phyloP scores from a whole-genome alignment of 345 rosid genomes.

The Raphanus raphanistrum region DNA sequence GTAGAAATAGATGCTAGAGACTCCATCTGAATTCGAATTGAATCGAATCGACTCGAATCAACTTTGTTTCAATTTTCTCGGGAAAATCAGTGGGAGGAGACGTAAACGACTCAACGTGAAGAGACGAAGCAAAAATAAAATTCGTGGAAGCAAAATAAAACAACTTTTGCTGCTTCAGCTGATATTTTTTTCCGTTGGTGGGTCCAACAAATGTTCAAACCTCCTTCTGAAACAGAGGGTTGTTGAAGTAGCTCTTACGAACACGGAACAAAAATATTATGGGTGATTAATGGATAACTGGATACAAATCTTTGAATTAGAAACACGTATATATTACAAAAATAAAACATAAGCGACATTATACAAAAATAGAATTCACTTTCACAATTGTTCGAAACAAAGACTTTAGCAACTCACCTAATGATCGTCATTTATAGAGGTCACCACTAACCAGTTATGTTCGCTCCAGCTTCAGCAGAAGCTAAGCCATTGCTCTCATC shows the following conservation, averaged over 20 bases:
- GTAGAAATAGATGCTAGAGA: slow-evolving; percentile 70
- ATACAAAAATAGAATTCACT: slow-evolving; percentile 12
- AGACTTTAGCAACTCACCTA: slow-evolving; percentile 6
- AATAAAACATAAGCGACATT: background rate
- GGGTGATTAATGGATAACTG: background rate
- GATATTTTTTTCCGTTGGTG: slow-evolving; percentile 16
- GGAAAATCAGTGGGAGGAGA: slow-evolving; percentile 17
- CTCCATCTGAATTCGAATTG: slow-evolving; percentile 59
- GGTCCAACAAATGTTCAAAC: slow-evolving; percentile 9
- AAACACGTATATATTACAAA: slow-evolving; percentile 27
- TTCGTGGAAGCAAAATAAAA: slow-evolving; percentile 29
- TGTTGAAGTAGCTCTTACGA: background rate
- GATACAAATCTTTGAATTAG: slow-evolving; percentile 22
- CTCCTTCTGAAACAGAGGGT: background rate
- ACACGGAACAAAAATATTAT: background rate
- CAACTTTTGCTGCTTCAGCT: background rate
- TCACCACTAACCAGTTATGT: slow-evolving; percentile 33
- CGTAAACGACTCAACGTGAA: slow-evolving; percentile 27
- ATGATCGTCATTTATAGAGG: slow-evolving; percentile 8
- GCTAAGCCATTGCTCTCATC: slow-evolving; percentile 46
- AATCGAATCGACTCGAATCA: too few relatives aligned
- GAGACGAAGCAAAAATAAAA: background rate
- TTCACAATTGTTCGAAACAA: background rate
- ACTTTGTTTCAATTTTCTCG: slow-evolving; percentile 11
- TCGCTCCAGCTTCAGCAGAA: slow-evolving; percentile 43